Evolutionary conservation across 805 yeast genomes (phyloP), one percentile per base, ranked within the genome.

Genomic region (Starmera dryadoides): DNA sequence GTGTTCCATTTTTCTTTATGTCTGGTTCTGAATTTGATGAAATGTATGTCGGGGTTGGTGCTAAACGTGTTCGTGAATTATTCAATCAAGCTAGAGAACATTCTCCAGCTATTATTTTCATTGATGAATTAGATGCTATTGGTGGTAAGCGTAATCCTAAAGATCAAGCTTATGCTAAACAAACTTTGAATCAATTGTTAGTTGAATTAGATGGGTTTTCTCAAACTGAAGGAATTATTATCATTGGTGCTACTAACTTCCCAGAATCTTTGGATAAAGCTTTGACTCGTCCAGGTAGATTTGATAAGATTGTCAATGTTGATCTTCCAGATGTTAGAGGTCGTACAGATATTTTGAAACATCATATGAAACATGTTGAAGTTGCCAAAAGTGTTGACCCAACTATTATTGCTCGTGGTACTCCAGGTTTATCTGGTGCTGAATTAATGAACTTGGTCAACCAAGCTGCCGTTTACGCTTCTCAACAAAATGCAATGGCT

Each of bases 401-500:
- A 23, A 72, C 86, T 17, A 74, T 88, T 43, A 75, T 93, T 56
- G 98, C 99, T 9, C 77, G 98, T 61, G 96, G 97, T 43, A 93
- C 98, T 2, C 95, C 98, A 3, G 99, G 99, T 12, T 73, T 93
- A 53, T 82, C 95, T n/a, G 99, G 99, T 57, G 99, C 99, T 17
- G 98, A 89, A 51, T 69, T 93, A 46, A 86, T 86, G 80, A 93
- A 93, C 60, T 71, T 93, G 47, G 97, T 93, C 31, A 93, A 93
- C 64, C 97, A 93, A 62, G 99, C 99, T 14, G 99, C 99, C 4
- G 88, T 93, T 35, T 83, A 84, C 58, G 99, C 98, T 0, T 87
- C 97, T 22, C 96, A 88, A 56, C 77, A 82, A 53, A 83, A 86
- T 48, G 98, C 98, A 1, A 75, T 87, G 29, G 74, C 89, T 19